phyloP scores from a whole-genome alignment of 2,329 filamentous ascomycete genomes.

The Curvularia hawaiiensis region DNA sequence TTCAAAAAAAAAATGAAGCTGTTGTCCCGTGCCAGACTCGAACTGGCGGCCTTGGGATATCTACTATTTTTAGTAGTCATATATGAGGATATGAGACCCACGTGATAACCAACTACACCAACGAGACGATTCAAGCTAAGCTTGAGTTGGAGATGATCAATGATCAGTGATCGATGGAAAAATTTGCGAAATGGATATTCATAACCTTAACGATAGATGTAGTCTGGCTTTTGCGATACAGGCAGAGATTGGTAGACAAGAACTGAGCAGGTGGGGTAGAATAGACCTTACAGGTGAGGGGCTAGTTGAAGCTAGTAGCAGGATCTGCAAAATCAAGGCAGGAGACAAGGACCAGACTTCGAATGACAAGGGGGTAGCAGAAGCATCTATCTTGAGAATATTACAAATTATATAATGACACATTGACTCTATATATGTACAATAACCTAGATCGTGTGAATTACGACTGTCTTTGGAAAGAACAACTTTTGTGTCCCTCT shows the following conservation, averaged over 20 bases:
- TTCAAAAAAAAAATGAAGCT: constrained; percentile 22
- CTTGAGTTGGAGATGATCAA: constrained; percentile 6
- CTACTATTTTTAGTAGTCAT: constrained; percentile 35
- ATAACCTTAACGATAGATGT: too few species aligned
- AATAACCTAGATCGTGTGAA: not conserved
- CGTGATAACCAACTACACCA: constrained; percentile 48
- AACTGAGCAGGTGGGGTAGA: not conserved
- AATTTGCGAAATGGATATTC: too few species aligned
- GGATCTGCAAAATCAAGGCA: not conserved
- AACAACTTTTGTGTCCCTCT: constrained; percentile 3
- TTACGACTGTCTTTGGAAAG: not conserved
- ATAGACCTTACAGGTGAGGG: not conserved
- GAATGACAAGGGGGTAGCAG: not conserved
- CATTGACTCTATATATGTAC: constrained; percentile 13
- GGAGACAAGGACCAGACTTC: not conserved
- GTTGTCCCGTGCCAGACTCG: constrained; percentile 42
- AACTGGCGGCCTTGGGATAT: constrained; percentile 46
- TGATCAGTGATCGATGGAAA: constrained; percentile 6
- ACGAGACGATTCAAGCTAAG: constrained; percentile 27
- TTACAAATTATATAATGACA: constrained; percentile 16
- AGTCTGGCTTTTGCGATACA: too few species aligned
- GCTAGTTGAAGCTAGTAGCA: constrained; percentile 1
- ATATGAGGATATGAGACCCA: constrained; percentile 42
- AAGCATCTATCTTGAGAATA: not conserved
- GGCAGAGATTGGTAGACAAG: not conserved